phyloP scores from a whole-genome alignment of 371 early-diverging fungal species.

The Mortierella sp. region DNA sequence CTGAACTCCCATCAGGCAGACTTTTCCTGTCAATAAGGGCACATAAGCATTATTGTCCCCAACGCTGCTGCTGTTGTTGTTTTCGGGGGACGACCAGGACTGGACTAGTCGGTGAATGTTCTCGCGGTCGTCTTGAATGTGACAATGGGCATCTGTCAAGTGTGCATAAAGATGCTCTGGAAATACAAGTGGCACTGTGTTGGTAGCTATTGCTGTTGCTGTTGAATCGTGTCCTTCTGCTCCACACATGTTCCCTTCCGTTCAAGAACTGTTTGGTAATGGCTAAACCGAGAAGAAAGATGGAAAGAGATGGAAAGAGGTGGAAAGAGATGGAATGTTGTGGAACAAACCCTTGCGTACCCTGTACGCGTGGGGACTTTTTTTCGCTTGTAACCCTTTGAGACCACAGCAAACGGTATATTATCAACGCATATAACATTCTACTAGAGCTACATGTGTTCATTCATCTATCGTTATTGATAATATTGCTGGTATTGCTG shows the following conservation, averaged over 20 bases:
- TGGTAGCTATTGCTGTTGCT: background rate
- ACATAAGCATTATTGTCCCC: background rate
- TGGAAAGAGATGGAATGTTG: too few species aligned
- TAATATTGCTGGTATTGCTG: too few species aligned
- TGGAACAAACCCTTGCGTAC: too few species aligned
- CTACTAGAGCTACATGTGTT: too few species aligned
- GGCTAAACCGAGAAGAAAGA: background rate
- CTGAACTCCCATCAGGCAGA: constrained; percentile 54
- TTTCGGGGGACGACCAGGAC: constrained; percentile 20
- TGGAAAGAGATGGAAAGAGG: background rate
- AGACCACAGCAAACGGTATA: too few species aligned
- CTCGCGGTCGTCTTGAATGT: constrained; percentile 52
- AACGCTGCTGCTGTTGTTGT: background rate
- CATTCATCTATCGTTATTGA: too few species aligned
- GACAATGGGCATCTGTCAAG: constrained; percentile 54
- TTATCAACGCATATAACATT: too few species aligned
- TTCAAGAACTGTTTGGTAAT: background rate
- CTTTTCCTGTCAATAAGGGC: constrained; percentile 23
- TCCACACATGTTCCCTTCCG: constrained; percentile 27
- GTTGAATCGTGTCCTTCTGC: constrained; percentile 24
- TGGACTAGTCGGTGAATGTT: constrained; percentile 31
- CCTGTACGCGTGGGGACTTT: too few species aligned
- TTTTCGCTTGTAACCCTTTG: too few species aligned
- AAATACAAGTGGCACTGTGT: background rate
- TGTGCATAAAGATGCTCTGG: constrained; percentile 26